phyloP scores from a whole-genome alignment of 805 yeast species.

The Myxozyma nipponensis region DNA sequence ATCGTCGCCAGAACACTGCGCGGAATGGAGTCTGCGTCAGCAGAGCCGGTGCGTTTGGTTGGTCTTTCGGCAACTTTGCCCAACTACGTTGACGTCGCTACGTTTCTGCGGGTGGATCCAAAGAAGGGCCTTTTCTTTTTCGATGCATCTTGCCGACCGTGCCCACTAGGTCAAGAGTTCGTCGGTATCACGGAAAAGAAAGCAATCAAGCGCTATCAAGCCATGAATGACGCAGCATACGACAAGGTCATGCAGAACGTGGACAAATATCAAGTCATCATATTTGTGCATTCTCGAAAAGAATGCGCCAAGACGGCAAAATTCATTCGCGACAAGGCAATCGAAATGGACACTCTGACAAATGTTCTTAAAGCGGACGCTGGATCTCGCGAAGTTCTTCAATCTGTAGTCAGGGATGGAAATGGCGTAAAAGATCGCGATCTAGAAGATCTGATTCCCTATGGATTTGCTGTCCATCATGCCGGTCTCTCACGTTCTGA shows the following conservation, averaged over 20 bases:
- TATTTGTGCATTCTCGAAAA: constrained; percentile 46
- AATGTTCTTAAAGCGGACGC: constrained; percentile 47
- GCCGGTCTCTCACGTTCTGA: constrained; percentile 54
- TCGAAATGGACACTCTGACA: constrained; percentile 50
- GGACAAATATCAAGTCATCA: constrained; percentile 36
- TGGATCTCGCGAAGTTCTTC: constrained; percentile 37
- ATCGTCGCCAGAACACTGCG: constrained; percentile 51
- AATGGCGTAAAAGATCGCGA: constrained; percentile 18
- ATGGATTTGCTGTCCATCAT: constrained; percentile 54
- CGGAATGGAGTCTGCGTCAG: constrained; percentile 68
- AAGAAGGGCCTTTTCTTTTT: constrained; percentile 80
- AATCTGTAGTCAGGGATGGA: constrained; percentile 18
- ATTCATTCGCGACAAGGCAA: constrained; percentile 22
- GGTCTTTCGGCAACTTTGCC: constrained; percentile 55
- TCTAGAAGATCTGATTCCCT: constrained; percentile 21
- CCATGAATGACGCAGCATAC: constrained; percentile 61
- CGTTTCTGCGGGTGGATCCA: constrained; percentile 52
- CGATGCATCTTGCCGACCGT: constrained; percentile 51
- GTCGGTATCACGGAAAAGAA: constrained; percentile 42
- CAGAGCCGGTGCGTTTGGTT: constrained; percentile 48
- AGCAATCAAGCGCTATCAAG: constrained; percentile 63
- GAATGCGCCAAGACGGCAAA: constrained; percentile 49
- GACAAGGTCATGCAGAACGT: constrained; percentile 44
- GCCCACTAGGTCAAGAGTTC: constrained; percentile 42
- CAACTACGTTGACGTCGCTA: constrained; percentile 48